These are phyloP conservation scores for Diaporthe sp. DNA, from an alignment of 2,329 filamentous ascomycete genomes.

Conservation along the genomic window DNA sequence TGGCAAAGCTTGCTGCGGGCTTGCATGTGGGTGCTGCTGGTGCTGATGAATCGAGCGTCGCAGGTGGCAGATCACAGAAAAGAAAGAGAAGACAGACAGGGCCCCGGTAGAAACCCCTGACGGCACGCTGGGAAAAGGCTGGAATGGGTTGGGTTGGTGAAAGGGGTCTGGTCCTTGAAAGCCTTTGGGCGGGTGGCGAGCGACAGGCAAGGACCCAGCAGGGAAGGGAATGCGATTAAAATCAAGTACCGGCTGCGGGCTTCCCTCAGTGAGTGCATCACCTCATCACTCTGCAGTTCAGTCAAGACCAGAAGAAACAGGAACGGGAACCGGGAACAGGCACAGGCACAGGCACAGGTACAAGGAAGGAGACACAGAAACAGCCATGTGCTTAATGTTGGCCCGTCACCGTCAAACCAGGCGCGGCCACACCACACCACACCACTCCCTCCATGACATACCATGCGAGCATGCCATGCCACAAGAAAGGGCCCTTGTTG, in stretches of 20 bases:
- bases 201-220: constrained; percentile 13
- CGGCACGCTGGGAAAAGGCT: constrained; percentile 3
- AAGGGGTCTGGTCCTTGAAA: constrained; percentile 22
- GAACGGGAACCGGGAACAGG: not conserved
- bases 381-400: not conserved
- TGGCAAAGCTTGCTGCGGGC: constrained; percentile 14
- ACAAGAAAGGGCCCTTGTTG: constrained; percentile 1
- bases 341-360: not conserved
- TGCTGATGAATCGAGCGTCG: constrained; percentile 20
- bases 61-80: constrained; percentile 18
- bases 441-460: not conserved
- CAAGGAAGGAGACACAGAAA: not conserved
- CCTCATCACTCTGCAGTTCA: not conserved
- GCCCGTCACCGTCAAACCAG: constrained; percentile 11
- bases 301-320: not conserved
- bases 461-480: not conserved
- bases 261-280: not conserved
- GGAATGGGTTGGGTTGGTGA: constrained; percentile 10
- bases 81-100: constrained; percentile 9
- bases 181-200: not conserved
- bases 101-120: not conserved
- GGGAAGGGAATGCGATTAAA: constrained; percentile 20
- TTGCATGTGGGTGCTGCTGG: not conserved
- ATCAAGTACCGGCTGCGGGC: constrained; percentile 16
- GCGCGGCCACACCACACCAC: constrained; percentile 19